Evolutionary conservation across 805 yeast genomes (phyloP).

Genomic region (Sugiyamaella floridensis): DNA sequence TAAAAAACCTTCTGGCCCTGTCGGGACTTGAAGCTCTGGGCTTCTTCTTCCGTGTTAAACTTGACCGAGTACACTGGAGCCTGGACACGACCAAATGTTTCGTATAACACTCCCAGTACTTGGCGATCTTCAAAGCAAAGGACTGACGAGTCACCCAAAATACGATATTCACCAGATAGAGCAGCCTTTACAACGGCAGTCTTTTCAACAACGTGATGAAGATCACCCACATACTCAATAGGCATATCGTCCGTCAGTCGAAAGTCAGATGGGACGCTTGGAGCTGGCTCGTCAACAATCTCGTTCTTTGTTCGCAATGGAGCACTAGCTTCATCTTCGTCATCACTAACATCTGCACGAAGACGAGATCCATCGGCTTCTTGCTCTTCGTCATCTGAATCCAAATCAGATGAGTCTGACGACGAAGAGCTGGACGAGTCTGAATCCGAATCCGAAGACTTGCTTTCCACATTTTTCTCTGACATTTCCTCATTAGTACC

Average conservation of each 20-base stretch:
- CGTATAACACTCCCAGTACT: slow-evolving; percentile 71
- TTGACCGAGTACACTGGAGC: slow-evolving; percentile 75
- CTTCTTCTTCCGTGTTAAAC: slow-evolving; percentile 46
- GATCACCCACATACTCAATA: slow-evolving; percentile 63
- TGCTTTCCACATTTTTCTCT: background rate
- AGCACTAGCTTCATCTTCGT: slow-evolving; percentile 32
- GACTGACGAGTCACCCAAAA: slow-evolving; percentile 66
- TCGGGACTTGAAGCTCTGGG: slow-evolving; percentile 39
- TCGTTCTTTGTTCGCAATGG: slow-evolving; percentile 82
- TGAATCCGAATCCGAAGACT: slow-evolving; percentile 16
- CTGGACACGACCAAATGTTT: slow-evolving; percentile 83
- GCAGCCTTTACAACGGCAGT: slow-evolving; percentile 66
- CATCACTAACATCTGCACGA: slow-evolving; percentile 11
- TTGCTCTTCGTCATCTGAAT: slow-evolving; percentile 15
- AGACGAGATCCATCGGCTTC: slow-evolving; percentile 7
- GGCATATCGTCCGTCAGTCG: slow-evolving; percentile 52
- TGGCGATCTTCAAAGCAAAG: slow-evolving; percentile 69
- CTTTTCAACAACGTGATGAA: slow-evolving; percentile 62
- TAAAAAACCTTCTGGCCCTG: slow-evolving; percentile 59
- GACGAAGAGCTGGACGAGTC: slow-evolving; percentile 22
- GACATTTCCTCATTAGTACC: background rate
- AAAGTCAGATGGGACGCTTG: slow-evolving; percentile 61
- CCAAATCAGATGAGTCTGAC: slow-evolving; percentile 22
- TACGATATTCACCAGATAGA: slow-evolving; percentile 76
- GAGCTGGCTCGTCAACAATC: slow-evolving; percentile 57